Evolutionary conservation across 306 rosid species (phyloP).

Genomic region (Castanopsis chinensis): DNA sequence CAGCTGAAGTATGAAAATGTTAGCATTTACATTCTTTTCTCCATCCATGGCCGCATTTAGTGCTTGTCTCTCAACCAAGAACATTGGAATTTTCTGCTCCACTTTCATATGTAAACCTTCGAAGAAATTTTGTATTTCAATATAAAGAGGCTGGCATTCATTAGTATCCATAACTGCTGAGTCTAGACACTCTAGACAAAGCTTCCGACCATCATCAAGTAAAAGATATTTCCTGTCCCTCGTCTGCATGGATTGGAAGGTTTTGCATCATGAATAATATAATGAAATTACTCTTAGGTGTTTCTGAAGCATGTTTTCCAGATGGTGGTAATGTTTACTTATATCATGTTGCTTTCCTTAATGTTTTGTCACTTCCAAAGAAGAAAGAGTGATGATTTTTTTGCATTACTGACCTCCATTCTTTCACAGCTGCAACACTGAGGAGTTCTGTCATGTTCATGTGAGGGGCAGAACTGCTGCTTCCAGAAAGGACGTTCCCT

Average conservation of each 20-base stretch:
- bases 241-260: slow-evolving; percentile 64
- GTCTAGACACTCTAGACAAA: slow-evolving; percentile 95
- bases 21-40: slow-evolving; percentile 68
- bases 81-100: slow-evolving; percentile 97
- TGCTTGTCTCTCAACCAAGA: slow-evolving; percentile 98
- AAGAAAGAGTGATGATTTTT: not conserved
- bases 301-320: not conserved
- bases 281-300: not conserved
- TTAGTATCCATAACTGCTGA: slow-evolving; percentile 95
- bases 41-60: slow-evolving; percentile 99
- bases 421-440: slow-evolving; percentile 99
- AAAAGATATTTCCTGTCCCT: slow-evolving; percentile 69
- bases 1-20: not conserved
- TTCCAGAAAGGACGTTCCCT: slow-evolving; percentile 96
- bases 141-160: slow-evolving; percentile 97
- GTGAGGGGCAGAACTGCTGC: slow-evolving; percentile 93
- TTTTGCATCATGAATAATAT: slow-evolving; percentile 19
- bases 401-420: slow-evolving; percentile 79
- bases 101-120: slow-evolving; percentile 96
- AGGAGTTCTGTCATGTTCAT: slow-evolving; percentile 89
- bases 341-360: not conserved
- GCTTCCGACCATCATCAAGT: slow-evolving; percentile 94
- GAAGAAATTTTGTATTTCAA: slow-evolving; percentile 91
- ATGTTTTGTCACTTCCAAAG: not conserved
- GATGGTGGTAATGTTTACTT: not conserved